A percentile compares a stretch with the other conserved stretches of the same genome.
phyloP scores from a whole-genome alignment of 495 filamentous ascomycete species.

The Xanthoparmelia taractica region DNA sequence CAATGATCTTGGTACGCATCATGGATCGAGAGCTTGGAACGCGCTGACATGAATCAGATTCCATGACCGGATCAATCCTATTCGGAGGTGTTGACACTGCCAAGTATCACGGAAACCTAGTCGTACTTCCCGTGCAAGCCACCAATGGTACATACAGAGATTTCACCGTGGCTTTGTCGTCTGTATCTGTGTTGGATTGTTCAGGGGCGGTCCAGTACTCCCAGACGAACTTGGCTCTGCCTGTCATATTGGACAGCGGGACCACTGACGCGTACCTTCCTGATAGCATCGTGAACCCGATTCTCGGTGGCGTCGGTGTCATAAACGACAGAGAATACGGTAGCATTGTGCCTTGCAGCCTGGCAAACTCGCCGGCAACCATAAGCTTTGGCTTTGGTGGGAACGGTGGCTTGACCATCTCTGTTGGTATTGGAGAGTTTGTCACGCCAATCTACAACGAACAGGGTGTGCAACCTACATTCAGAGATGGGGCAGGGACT shows the following conservation, averaged over 20 bases:
- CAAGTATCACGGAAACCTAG: conserved; percentile 59
- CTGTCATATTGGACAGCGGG: conserved; percentile 74
- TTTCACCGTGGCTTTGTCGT: conserved; percentile 70
- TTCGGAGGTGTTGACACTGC: conserved; percentile 82
- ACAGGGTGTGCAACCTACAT: conserved; percentile 42
- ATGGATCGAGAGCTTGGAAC: background rate
- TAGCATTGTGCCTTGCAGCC: conserved; percentile 62
- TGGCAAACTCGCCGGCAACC: conserved; percentile 43
- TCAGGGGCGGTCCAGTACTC: conserved; percentile 39
- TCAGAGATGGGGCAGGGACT: conserved; percentile 46
- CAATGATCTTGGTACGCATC: conserved; percentile 56
- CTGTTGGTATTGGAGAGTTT: conserved; percentile 57
- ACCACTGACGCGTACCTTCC: conserved; percentile 69
- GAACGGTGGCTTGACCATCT: conserved; percentile 47
- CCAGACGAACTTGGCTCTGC: conserved; percentile 44
- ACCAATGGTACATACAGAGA: conserved; percentile 48
- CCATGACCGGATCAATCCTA: conserved; percentile 65
- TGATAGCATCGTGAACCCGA: conserved; percentile 47
- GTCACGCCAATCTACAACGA: conserved; percentile 49
- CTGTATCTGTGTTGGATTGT: conserved; percentile 44
- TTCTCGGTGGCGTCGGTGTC: conserved; percentile 56
- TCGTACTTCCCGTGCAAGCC: conserved; percentile 61
- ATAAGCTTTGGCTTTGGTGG: conserved; percentile 59
- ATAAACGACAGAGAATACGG: conserved; percentile 47
- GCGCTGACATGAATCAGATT: conserved; percentile 31